Evolutionary conservation across 1,139 yeast genomes (phyloP).

Genomic region (Kodamaea plutei): DNA sequence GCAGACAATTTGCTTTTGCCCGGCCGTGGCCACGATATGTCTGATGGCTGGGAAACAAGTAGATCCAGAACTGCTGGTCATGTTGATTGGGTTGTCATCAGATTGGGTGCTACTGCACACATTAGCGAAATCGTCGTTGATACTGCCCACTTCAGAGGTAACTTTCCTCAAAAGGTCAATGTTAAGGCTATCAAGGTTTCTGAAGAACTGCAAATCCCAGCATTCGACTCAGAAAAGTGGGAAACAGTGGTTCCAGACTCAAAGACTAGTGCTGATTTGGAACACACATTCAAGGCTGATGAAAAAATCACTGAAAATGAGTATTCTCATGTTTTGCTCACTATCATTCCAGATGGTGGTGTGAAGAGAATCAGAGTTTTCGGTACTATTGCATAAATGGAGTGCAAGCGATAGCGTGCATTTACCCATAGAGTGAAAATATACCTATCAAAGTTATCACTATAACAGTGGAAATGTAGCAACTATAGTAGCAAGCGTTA

Average conservation of each 20-base stretch:
- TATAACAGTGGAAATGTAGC: too few relatives aligned
- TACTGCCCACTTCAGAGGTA: slow-evolving; percentile 91
- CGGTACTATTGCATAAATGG: slow-evolving; percentile 64
- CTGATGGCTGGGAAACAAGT: slow-evolving; percentile 98
- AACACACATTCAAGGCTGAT: slow-evolving; percentile 52
- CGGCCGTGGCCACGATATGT: slow-evolving; percentile 93
- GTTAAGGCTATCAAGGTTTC: slow-evolving; percentile 52
- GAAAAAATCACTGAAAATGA: slow-evolving; percentile 16
- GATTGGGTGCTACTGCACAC: slow-evolving; percentile 63
- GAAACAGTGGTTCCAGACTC: slow-evolving; percentile 57
- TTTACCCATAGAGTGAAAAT: too few relatives aligned
- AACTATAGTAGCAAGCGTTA: too few relatives aligned
- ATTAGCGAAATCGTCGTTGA: slow-evolving; percentile 66
- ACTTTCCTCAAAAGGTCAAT: slow-evolving; percentile 76
- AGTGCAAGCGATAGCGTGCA: too few relatives aligned
- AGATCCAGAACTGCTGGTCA: slow-evolving; percentile 82
- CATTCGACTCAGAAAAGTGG: slow-evolving; percentile 49
- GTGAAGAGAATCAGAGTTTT: slow-evolving; percentile 82
- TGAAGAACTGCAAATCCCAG: slow-evolving; percentile 32
- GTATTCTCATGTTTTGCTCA: slow-evolving; percentile 67
- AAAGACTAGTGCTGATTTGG: slow-evolving; percentile 76
- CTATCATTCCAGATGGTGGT: slow-evolving; percentile 95
- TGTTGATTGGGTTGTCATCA: slow-evolving; percentile 83
- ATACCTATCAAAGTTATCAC: too few relatives aligned
- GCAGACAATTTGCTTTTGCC: slow-evolving; percentile 86